Conservation (phyloP, 306 rosid genomes). For the Acacia confusa region DNA sequence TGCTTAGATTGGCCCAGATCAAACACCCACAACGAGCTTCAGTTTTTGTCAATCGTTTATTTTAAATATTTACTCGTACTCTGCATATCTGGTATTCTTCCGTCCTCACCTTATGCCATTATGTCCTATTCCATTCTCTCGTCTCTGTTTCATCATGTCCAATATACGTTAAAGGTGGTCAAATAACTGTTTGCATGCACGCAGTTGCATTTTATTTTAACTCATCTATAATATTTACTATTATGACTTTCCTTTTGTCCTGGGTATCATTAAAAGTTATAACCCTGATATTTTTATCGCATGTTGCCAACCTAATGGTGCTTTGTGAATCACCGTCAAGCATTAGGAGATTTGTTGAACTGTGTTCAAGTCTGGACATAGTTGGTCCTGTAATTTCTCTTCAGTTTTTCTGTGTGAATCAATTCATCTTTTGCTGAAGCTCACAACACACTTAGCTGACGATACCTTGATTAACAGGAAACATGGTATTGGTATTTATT, state of each 20-base stretch:
- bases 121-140: not conserved
- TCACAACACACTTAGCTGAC: not conserved
- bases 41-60: not conserved
- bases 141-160: not conserved
- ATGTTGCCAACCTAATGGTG: not conserved
- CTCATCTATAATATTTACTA: not conserved
- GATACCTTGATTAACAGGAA: not conserved
- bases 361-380: not conserved
- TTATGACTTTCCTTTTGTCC: not conserved
- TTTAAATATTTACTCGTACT: not conserved
- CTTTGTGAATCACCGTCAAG: not conserved
- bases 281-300: not conserved
- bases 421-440: not conserved
- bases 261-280: not conserved
- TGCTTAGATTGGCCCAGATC: not conserved
- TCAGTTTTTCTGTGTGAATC: not conserved
- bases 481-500: not conserved
- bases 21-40: not conserved
- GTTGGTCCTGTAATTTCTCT: not conserved
- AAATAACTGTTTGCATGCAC: not conserved
- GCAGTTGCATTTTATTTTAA: not conserved
- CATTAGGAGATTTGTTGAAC: not conserved
- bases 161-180: conserved; percentile 4
- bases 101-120: not conserved
- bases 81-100: conserved; percentile 7